These are phyloP conservation scores for Nidula niveotomentosa DNA, from an alignment of 1,284 basidiomycete species.

Conservation along the genomic window DNA sequence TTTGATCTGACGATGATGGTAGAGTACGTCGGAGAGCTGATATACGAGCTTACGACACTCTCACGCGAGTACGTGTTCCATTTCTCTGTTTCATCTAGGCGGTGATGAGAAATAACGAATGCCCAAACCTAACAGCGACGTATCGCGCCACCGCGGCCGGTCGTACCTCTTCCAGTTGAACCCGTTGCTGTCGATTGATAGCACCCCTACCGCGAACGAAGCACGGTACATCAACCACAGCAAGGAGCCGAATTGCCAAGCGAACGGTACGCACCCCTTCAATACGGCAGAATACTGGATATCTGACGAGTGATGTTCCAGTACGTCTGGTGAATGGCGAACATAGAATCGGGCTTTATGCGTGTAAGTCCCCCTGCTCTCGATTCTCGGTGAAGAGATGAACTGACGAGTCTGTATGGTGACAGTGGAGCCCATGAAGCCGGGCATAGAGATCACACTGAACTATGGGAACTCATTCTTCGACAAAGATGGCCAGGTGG, in stretches of 20 bases:
- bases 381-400: not conserved
- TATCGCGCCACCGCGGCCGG: slow-evolving; percentile 38
- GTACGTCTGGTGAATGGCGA: slow-evolving; percentile 59
- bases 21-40: slow-evolving; percentile 62
- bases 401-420: not conserved
- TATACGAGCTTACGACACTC: slow-evolving; percentile 37
- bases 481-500: not conserved
- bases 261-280: slow-evolving; percentile 33
- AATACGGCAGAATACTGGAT: not conserved
- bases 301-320: slow-evolving; percentile 17
- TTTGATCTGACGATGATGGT: not conserved
- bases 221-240: slow-evolving; percentile 63
- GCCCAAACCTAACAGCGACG: slow-evolving; percentile 9
- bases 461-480: slow-evolving; percentile 52
- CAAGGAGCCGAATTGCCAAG: slow-evolving; percentile 37
- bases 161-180: slow-evolving; percentile 62
- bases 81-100: not conserved
- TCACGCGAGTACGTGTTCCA: slow-evolving; percentile 40
- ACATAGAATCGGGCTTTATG: slow-evolving; percentile 55
- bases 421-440: slow-evolving; percentile 31
- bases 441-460: slow-evolving; percentile 47
- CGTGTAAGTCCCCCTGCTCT: slow-evolving; percentile 34
- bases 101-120: not conserved
- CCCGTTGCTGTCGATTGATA: slow-evolving; percentile 41
- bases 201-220: slow-evolving; percentile 50